Evolutionary conservation across 2,329 filamentous ascomycete species (phyloP).

Genomic region (Colletotrichum truncatum): DNA sequence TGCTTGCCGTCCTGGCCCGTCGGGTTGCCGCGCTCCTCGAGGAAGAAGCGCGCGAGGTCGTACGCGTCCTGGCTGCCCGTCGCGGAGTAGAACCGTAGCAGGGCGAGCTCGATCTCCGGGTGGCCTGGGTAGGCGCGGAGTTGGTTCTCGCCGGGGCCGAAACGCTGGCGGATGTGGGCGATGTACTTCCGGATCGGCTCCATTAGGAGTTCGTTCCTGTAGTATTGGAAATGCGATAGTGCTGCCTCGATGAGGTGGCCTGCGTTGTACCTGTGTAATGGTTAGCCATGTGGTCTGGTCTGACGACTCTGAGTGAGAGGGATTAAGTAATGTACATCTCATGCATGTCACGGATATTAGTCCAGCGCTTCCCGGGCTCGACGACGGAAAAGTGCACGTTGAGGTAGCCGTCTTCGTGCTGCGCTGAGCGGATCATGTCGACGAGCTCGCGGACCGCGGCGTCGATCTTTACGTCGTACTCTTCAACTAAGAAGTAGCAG

Average conservation of each 20-base stretch:
- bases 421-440: slow-evolving; percentile 63
- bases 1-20: slow-evolving; percentile 56
- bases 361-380: slow-evolving; percentile 62
- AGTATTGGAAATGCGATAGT: slow-evolving; percentile 62
- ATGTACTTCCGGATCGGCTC: slow-evolving; percentile 64
- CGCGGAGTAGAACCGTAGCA: slow-evolving; percentile 46
- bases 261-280: slow-evolving; percentile 59
- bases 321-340: too few relatives aligned
- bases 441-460: slow-evolving; percentile 64
- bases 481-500: slow-evolving; percentile 60
- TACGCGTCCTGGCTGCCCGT: slow-evolving; percentile 45
- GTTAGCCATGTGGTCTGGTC: slow-evolving; percentile 3
- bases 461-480: slow-evolving; percentile 55
- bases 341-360: slow-evolving; percentile 69
- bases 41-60: slow-evolving; percentile 63
- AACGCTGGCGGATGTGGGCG: slow-evolving; percentile 56
- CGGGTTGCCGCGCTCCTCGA: slow-evolving; percentile 63
- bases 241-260: slow-evolving; percentile 71
- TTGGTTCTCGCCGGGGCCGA: slow-evolving; percentile 60
- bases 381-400: slow-evolving; percentile 72
- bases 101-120: slow-evolving; percentile 60
- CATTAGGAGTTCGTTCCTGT: slow-evolving; percentile 60
- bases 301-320: slow-evolving; percentile 28
- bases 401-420: slow-evolving; percentile 69
- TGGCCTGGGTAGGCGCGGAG: slow-evolving; percentile 69